Evolutionary conservation across 2,329 filamentous ascomycete genomes (phyloP), one percentile per base, ranked within the genome.

Genomic region (Talaromyces funiculosus): DNA sequence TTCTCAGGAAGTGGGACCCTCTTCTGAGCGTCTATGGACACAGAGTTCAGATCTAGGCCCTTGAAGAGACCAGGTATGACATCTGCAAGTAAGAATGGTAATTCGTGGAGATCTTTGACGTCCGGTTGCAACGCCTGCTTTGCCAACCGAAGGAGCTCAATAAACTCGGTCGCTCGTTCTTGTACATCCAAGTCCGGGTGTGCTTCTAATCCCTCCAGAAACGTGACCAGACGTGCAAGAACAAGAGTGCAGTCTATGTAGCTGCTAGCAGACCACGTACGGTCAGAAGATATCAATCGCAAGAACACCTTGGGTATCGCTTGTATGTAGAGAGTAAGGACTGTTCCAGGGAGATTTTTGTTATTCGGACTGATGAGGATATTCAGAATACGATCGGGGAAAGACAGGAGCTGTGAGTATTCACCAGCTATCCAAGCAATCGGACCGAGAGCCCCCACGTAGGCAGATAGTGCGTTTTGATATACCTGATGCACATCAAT

Each of bases 141-240:
- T 2, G 90, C 91, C 47, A 99, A 81, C 61, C 91, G 91, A 68
- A 97, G 84, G 12, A 97, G 81, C 71, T 99, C 94, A 0, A 92
- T 83, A 67, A 96, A 95, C 71, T 97, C 92, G 1, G 97, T 92
- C 3, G 92, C 89, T 60, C 94, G 86, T 73, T 97, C 94, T 75
- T 99, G 94, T 3, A 99, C 92, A 71, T 99, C 94, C 1, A 99
- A 81, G 67, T 87, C 90, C 0, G 93, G 92, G 72, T 97, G 91
- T 42, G 87, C 81, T 0, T 87, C 86, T 16, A 97, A 75, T 0
- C 87, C 84, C 68, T 97, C 92, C 22, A 96, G 78, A 53, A 90
- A 88, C 71, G 94, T 85, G 20, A 96, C 84, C 6, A 97, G 86
- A 1, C 92, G 86, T 29, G 90, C 89, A 75, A 96, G 86, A 24